Percentiles rank a stretch among this genome's conserved stretches.
phyloP scores from a whole-genome alignment of 2,329 filamentous ascomycete species.

The Calonectria pseudoreteaudii region DNA sequence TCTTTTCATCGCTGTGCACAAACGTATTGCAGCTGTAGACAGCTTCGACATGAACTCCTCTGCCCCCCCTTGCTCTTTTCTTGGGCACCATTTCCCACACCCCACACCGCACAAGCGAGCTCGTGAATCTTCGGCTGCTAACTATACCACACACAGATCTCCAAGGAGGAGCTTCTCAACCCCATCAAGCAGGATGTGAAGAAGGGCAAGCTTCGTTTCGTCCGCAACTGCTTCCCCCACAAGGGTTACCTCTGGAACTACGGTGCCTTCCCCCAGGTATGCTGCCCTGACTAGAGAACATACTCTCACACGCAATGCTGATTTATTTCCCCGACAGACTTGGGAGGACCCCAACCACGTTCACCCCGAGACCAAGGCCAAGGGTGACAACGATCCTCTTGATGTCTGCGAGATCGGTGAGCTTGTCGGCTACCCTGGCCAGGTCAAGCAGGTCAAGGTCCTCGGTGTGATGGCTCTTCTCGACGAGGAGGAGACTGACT shows the following conservation, averaged over 20 bases:
- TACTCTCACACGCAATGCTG: slow-evolving; percentile 9
- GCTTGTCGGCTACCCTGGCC: slow-evolving; percentile 93
- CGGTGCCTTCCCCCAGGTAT: slow-evolving; percentile 97
- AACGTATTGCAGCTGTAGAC: background rate
- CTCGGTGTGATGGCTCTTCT: slow-evolving; percentile 99
- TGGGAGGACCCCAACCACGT: slow-evolving; percentile 98
- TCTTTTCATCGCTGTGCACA: background rate
- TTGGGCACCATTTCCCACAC: slow-evolving; percentile 25
- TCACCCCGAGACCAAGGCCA: slow-evolving; percentile 99
- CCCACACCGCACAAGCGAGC: background rate
- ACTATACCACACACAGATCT: slow-evolving; percentile 75
- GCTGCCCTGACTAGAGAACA: slow-evolving; percentile 33
- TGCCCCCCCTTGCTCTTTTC: background rate
- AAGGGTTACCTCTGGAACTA: slow-evolving; percentile 99
- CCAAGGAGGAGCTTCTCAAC: slow-evolving; percentile 98
- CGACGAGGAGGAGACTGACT: slow-evolving; percentile 99
- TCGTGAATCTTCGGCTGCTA: slow-evolving; percentile 37
- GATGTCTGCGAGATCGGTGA: slow-evolving; percentile 99
- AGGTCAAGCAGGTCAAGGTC: slow-evolving; percentile 99
- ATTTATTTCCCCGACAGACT: slow-evolving; percentile 69
- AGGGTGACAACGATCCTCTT: slow-evolving; percentile 99
- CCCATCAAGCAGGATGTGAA: slow-evolving; percentile 99
- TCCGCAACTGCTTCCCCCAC: slow-evolving; percentile 99
- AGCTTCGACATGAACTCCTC: slow-evolving; percentile 30
- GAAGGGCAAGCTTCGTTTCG: slow-evolving; percentile 99